Evolutionary conservation across 129 eudicot species (phyloP).

Genomic region (Flaveria ramosissima): DNA sequence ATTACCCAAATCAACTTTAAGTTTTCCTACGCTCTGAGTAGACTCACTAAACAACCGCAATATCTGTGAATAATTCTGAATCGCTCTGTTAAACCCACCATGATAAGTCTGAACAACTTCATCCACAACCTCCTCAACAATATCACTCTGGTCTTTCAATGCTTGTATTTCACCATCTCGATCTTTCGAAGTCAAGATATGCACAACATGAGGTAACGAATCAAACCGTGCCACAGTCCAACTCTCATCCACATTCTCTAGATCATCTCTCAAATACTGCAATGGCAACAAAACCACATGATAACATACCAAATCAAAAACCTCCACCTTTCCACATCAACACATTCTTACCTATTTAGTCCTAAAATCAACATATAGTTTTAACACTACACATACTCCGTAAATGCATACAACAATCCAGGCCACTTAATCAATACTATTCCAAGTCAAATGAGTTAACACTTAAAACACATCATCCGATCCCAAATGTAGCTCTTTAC

Average conservation of each 20-base stretch:
- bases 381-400: not conserved
- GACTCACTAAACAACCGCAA: slow-evolving; percentile 97
- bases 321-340: slow-evolving; percentile 9
- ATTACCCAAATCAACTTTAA: slow-evolving; percentile 81
- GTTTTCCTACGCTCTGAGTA: slow-evolving; percentile 64
- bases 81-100: slow-evolving; percentile 95
- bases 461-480: not conserved
- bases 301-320: not conserved
- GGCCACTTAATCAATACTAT: not conserved
- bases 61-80: slow-evolving; percentile 98
- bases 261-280: slow-evolving; percentile 86
- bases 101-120: slow-evolving; percentile 99
- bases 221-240: slow-evolving; percentile 97
- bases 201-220: slow-evolving; percentile 96
- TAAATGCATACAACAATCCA: too few relatives aligned
- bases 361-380: not conserved
- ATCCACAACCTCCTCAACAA: slow-evolving; percentile 93
- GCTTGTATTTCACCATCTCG: slow-evolving; percentile 76
- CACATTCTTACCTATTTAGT: slow-evolving; percentile 6
- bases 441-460: slow-evolving; percentile 13
- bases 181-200: slow-evolving; percentile 91
- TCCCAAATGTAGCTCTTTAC: not conserved
- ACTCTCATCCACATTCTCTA: slow-evolving; percentile 72
- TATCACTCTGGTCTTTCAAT: slow-evolving; percentile 90
- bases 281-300: slow-evolving; percentile 24